Conservation (phyloP, 2,329 filamentous ascomycete genomes). For the Onygenales sp. region DNA sequence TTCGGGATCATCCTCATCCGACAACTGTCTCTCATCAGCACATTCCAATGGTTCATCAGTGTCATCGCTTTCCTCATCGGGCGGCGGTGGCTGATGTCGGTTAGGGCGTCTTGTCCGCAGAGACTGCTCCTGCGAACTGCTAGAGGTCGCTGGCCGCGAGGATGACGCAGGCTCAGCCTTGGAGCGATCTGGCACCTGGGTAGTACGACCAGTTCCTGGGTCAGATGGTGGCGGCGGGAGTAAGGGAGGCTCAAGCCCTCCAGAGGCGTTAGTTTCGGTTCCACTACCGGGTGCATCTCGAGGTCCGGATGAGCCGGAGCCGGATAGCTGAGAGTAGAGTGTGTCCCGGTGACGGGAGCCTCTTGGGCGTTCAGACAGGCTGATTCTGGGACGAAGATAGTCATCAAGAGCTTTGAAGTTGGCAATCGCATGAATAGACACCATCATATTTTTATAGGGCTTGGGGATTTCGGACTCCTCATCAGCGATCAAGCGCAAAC, state of each 20-base stretch:
- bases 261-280: constrained; percentile 5
- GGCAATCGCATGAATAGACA: constrained; percentile 95
- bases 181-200: constrained; percentile 4
- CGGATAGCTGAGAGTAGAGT: constrained; percentile 55
- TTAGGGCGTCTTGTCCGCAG: constrained; percentile 51
- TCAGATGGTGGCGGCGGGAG: constrained; percentile 14
- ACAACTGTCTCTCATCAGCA: constrained; percentile 79
- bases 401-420: constrained; percentile 96
- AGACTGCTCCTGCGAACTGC: constrained; percentile 28
- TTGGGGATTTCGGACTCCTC: constrained; percentile 60
- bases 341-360: constrained; percentile 50
- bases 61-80: constrained; percentile 51
- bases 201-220: background rate
- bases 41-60: constrained; percentile 72
- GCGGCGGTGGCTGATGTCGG: constrained; percentile 47
- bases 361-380: constrained; percentile 63
- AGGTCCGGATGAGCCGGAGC: constrained; percentile 57
- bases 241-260: constrained; percentile 12
- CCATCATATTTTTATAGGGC: constrained; percentile 88
- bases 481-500: constrained; percentile 78
- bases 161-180: background rate
- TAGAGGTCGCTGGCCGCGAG: constrained; percentile 20
- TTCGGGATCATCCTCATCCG: constrained; percentile 55
- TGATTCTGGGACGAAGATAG: constrained; percentile 85
- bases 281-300: constrained; percentile 36